Percentiles rank a stretch among this genome's conserved stretches.
Conservation (phyloP, 2,329 filamentous ascomycete species). For the Arthroderma uncinatum region DNA sequence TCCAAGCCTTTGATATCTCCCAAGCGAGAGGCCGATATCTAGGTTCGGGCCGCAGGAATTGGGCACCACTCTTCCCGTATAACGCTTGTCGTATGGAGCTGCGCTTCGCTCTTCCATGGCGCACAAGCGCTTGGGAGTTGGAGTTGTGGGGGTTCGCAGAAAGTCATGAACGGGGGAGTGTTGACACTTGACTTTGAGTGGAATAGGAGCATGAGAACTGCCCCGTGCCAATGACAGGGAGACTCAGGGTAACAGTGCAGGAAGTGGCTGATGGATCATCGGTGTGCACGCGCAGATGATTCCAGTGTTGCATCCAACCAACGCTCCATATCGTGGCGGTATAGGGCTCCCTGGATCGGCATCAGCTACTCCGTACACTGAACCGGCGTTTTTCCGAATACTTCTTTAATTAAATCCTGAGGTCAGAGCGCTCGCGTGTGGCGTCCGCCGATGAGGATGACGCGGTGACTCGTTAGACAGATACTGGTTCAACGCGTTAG, state of each 20-base stretch:
- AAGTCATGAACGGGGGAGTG: not conserved
- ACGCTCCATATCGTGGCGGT: conserved; percentile 29
- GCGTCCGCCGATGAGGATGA: conserved; percentile 12
- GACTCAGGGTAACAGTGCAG: conserved; percentile 15
- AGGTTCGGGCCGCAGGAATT: conserved; percentile 1
- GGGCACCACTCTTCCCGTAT: not conserved
- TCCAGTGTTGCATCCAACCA: conserved; percentile 27
- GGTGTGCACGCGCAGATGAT: conserved; percentile 32
- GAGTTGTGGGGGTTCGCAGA: not conserved
- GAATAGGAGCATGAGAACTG: conserved; percentile 1
- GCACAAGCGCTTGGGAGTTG: not conserved
- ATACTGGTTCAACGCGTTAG: conserved; percentile 6
- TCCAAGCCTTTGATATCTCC: not conserved
- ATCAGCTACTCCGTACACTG: not conserved
- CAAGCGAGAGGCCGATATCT: not conserved
- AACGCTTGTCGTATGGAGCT: not conserved
- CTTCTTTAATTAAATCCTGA: not conserved
- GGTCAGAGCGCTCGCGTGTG: conserved; percentile 9
- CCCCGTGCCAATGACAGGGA: conserved; percentile 9
- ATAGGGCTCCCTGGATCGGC: conserved; percentile 20
- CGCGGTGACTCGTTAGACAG: conserved; percentile 17
- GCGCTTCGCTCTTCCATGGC: not conserved
- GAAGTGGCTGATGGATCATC: conserved; percentile 26
- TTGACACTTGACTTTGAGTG: not conserved
- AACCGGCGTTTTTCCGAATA: conserved; percentile 1